phyloP scores from a whole-genome alignment of 495 filamentous ascomycete species.

The Penicillium bialowiezense region DNA sequence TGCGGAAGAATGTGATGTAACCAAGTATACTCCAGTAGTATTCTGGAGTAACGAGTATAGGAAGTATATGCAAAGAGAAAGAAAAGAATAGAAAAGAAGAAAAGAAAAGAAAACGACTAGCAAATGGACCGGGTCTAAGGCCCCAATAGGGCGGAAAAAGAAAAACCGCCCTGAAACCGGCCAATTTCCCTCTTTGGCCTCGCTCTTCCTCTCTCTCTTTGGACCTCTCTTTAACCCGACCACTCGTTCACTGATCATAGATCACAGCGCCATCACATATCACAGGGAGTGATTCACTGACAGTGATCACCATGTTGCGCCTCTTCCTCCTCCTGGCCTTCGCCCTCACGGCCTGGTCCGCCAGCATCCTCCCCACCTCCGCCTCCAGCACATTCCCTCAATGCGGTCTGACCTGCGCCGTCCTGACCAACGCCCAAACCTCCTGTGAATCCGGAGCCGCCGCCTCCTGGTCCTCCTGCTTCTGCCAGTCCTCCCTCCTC shows the following conservation, averaged over 20 bases:
- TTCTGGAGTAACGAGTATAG: too few relatives aligned
- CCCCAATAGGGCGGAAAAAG: too few relatives aligned
- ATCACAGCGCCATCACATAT: too few relatives aligned
- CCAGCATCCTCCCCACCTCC: constrained; percentile 27
- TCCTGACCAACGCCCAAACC: constrained; percentile 42
- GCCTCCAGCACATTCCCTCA: constrained; percentile 43
- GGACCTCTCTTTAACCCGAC: not conserved
- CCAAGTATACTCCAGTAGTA: too few relatives aligned
- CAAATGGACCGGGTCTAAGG: too few relatives aligned
- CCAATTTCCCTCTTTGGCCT: not conserved
- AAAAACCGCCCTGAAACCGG: too few relatives aligned
- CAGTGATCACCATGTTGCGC: constrained; percentile 1
- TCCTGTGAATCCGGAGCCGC: constrained; percentile 38
- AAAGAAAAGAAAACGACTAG: too few relatives aligned
- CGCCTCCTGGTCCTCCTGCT: constrained; percentile 49
- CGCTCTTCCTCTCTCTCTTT: not conserved
- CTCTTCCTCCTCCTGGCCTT: constrained; percentile 2
- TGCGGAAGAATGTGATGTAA: too few relatives aligned
- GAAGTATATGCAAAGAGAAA: not conserved
- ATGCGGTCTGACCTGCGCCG: constrained; percentile 47
- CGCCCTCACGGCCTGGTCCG: constrained; percentile 11
- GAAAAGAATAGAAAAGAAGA: not conserved
- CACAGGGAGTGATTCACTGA: too few relatives aligned
- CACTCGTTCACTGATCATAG: too few relatives aligned
- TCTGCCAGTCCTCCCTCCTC: constrained; percentile 51